These are phyloP conservation scores for Cladophialophora exuberans DNA, from an alignment of 2,329 filamentous ascomycete species.

Conservation along the genomic window DNA sequence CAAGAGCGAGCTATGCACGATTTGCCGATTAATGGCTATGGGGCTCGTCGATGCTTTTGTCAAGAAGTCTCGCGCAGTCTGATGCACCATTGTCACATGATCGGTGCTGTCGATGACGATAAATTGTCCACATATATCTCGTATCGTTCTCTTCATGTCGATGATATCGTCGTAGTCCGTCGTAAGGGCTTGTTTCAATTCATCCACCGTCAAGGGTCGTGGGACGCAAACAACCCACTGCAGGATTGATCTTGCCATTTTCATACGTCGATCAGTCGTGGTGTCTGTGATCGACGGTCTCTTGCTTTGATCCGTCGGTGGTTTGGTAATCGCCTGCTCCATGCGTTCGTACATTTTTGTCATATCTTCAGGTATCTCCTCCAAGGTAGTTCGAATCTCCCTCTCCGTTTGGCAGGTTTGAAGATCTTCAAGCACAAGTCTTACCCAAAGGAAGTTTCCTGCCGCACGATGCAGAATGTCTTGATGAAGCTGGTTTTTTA, in stretches of 20 bases:
- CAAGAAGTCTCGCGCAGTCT: slow-evolving; percentile 36
- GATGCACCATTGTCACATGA: slow-evolving; percentile 34
- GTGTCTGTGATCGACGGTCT: slow-evolving; percentile 14
- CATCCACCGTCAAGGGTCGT: slow-evolving; percentile 32
- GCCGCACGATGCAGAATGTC: slow-evolving; percentile 22
- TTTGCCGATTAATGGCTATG: slow-evolving; percentile 9
- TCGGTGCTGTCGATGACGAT: slow-evolving; percentile 32
- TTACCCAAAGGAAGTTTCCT: slow-evolving; percentile 31
- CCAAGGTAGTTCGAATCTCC: slow-evolving; percentile 27
- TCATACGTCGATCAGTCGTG: slow-evolving; percentile 1
- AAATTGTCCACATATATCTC: slow-evolving; percentile 37
- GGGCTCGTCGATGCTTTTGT: not conserved
- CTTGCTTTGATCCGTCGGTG: slow-evolving; percentile 40
- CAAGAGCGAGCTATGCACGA: slow-evolving; percentile 5
- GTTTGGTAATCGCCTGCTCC: slow-evolving; percentile 21
- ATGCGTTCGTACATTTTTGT: slow-evolving; percentile 37
- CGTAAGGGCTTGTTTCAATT: slow-evolving; percentile 35
- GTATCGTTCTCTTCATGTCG: slow-evolving; percentile 32
- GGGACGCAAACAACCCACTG: slow-evolving; percentile 35
- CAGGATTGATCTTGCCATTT: slow-evolving; percentile 33
- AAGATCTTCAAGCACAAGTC: slow-evolving; percentile 28
- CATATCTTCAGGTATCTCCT: slow-evolving; percentile 36
- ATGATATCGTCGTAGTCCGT: slow-evolving; percentile 29
- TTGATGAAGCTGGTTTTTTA: slow-evolving; percentile 10
- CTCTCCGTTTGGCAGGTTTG: slow-evolving; percentile 26